These are phyloP conservation scores for Trichoderma sp. DNA, from an alignment of 2,329 filamentous ascomycete species.

Conservation along the genomic window DNA sequence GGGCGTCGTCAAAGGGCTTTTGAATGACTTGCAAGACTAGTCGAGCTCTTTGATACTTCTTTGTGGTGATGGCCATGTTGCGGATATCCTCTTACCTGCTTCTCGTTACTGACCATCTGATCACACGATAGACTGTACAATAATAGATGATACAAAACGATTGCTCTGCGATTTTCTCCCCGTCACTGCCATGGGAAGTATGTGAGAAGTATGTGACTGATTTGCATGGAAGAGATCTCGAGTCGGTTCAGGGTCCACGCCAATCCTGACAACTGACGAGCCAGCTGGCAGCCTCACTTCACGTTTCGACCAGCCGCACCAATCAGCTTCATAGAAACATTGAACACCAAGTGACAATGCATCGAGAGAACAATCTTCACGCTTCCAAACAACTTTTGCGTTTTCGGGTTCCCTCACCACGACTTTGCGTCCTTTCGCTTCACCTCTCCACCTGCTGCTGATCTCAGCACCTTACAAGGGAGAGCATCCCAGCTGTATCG, in stretches of 20 bases:
- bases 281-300: neutral
- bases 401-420: neutral
- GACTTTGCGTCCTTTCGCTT: neutral
- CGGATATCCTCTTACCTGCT: neutral
- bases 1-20: conserved; percentile 32
- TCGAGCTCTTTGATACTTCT: neutral
- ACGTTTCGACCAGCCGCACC: neutral
- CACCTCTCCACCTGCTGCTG: neutral
- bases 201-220: neutral
- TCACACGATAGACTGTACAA: conserved; percentile 1
- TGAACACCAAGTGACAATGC: neutral
- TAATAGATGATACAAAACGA: neutral
- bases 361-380: neutral
- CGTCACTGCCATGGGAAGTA: neutral
- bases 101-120: neutral
- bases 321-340: neutral
- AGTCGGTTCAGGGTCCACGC: neutral
- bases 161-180: neutral
- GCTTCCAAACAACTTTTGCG: neutral
- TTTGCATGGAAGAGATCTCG: too few relatives aligned
- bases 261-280: neutral
- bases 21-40: conserved; percentile 27
- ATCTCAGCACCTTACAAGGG: neutral
- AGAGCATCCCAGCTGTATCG: neutral
- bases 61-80: neutral